phyloP scores from a whole-genome alignment of 441 rosid genomes.

The Euphorbia neoarborescens region DNA sequence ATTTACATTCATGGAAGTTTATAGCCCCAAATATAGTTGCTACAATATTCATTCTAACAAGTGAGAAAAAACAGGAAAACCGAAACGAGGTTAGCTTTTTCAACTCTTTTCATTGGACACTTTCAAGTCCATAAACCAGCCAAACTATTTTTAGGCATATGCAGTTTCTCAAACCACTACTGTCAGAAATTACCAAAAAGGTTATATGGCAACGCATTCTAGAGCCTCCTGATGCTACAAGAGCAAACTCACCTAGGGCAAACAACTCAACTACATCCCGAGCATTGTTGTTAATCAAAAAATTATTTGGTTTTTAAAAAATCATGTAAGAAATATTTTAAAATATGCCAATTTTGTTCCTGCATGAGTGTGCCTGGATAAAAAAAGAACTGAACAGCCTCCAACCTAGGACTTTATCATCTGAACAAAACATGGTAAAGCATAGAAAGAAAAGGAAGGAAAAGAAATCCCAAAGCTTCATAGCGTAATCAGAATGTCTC shows the following conservation, averaged over 20 bases:
- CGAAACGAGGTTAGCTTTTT: too few relatives aligned
- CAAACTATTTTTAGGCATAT: background rate
- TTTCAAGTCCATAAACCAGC: background rate
- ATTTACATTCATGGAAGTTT: background rate
- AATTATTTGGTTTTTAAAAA: background rate
- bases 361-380: background rate
- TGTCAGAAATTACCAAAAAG: background rate
- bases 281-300: background rate
- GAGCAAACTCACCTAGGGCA: background rate
- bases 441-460: background rate
- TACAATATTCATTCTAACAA: background rate
- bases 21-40: background rate
- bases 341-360: background rate
- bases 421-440: background rate
- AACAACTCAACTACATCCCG: background rate
- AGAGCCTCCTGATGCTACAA: background rate
- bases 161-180: background rate
- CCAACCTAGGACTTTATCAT: background rate
- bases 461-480: background rate
- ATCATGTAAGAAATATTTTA: background rate
- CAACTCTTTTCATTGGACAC: background rate
- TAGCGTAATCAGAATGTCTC: background rate
- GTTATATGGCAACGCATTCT: background rate
- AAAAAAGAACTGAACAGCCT: constrained; percentile 1
- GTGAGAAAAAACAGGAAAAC: background rate